phyloP scores from a whole-genome alignment of 371 early-diverging fungal species.

The Mucor circinelloides region DNA sequence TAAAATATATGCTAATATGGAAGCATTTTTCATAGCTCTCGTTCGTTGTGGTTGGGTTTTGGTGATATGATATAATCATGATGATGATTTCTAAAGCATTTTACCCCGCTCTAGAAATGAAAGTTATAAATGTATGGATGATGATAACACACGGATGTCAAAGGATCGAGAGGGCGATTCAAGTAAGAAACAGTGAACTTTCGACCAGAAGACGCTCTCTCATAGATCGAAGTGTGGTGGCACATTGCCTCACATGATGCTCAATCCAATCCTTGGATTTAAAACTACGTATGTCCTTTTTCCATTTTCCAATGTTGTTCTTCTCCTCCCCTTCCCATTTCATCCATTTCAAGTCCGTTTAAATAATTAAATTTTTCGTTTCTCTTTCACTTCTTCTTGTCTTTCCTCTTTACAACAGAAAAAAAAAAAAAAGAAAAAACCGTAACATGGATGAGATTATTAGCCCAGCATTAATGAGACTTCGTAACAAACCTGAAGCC shows the following conservation, averaged over 20 bases:
- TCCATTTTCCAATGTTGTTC: not conserved
- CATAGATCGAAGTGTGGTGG: not conserved
- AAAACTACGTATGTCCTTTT: not conserved
- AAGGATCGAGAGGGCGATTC: no score
- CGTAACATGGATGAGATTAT: slow-evolving; percentile 9
- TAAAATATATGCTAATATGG: not conserved
- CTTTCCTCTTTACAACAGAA: not conserved
- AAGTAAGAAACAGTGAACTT: not conserved
- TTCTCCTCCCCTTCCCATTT: not conserved
- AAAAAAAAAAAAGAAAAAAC: not conserved
- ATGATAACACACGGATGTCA: not conserved
- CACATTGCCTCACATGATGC: not conserved
- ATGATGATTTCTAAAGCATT: not conserved
- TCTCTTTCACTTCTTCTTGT: not conserved
- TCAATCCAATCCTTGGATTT: not conserved
- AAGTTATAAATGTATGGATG: not conserved
- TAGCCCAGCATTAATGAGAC: slow-evolving; percentile 29
- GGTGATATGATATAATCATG: not conserved
- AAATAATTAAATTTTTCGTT: not conserved
- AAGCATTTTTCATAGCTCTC: not conserved
- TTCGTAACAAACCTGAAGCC: slow-evolving; percentile 30
- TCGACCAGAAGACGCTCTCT: not conserved
- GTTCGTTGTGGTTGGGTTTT: not conserved
- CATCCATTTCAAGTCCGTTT: not conserved
- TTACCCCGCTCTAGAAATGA: not conserved